Conservation (phyloP, 148 eudicot genomes). For the Hydrangea macrophylla region DNA sequence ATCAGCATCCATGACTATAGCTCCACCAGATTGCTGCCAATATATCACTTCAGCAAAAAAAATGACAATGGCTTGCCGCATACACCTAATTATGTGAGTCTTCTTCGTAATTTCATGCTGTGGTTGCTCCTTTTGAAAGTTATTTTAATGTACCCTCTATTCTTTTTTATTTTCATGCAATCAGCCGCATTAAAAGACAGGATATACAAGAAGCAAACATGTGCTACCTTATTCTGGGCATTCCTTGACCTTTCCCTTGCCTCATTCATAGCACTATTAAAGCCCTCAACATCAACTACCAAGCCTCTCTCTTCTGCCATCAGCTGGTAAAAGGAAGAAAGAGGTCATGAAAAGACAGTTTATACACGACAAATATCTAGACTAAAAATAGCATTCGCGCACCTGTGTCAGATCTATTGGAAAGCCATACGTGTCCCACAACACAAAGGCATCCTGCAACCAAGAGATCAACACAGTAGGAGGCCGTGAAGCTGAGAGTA, state of each 20-base stretch:
- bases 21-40: slow-evolving; percentile 75
- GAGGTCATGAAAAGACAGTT: not conserved
- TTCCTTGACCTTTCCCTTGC: slow-evolving; percentile 90
- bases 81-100: not conserved
- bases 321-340: slow-evolving; percentile 42
- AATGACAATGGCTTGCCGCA: slow-evolving; percentile 5
- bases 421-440: slow-evolving; percentile 97
- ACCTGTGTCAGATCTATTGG: slow-evolving; percentile 98
- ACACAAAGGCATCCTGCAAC: slow-evolving; percentile 90
- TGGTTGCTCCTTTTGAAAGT: not conserved
- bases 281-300: slow-evolving; percentile 77
- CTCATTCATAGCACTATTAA: slow-evolving; percentile 72
- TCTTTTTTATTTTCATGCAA: not conserved
- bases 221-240: slow-evolving; percentile 74
- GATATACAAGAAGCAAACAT: not conserved
- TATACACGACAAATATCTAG: not conserved
- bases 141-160: not conserved
- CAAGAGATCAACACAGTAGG: too few species aligned
- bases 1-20: slow-evolving; percentile 86
- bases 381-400: not conserved
- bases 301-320: slow-evolving; percentile 96
- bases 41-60: slow-evolving; percentile 3
- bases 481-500: too few species aligned
- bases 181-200: not conserved
- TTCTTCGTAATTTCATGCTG: not conserved